Evolutionary conservation across 1,284 basidiomycete species (phyloP), one percentile per base, ranked within the genome.

Genomic region (Tylopilus sp.): DNA sequence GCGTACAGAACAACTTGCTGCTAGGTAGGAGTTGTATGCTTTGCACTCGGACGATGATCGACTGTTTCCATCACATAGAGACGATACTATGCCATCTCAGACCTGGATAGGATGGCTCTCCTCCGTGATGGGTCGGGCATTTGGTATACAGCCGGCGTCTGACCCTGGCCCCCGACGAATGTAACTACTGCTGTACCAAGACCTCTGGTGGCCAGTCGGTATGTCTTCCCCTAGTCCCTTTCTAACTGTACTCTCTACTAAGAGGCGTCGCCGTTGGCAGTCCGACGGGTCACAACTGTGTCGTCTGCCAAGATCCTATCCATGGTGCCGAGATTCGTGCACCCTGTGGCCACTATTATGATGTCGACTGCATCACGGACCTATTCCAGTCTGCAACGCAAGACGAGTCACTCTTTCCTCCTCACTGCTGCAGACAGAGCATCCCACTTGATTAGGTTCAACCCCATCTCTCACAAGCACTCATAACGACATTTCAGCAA

Each of bases 401-500:
- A 23, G 84, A 85, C 62, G 83, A 85, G 67, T 73, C 80, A 2
- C 77, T 85, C n/a, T 84, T 79, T 70, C 85, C 85, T 13, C 83
- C 84, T 54, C 79, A 82, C 19, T 86, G 85, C 72, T 85, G 85
- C 71, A 73, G 79, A 34, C 72, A 75, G 27, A 70, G 67, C 7
- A 81, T 86, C 41, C 74, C 80, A 13, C 59, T 81, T 34, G 48
- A 62, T 13, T 63, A 71, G 33, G 79, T 83, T 45, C 73, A 65
- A n/a, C 71, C 62, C 4, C 73, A 79, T 64, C 70, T 85, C 35
- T 64, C 75, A 7, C 62, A 67, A 17, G 64, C 65, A 0, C 75
- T 81, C 39, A 48, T 74, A 13, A 57, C 68, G 2, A 73, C 72
- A 1, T 83, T 82, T 66, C 64, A 71, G 17, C 68, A 72, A 64